phyloP scores from a whole-genome alignment of 371 early-diverging fungal genomes.

The Haplosporangium sp. region DNA sequence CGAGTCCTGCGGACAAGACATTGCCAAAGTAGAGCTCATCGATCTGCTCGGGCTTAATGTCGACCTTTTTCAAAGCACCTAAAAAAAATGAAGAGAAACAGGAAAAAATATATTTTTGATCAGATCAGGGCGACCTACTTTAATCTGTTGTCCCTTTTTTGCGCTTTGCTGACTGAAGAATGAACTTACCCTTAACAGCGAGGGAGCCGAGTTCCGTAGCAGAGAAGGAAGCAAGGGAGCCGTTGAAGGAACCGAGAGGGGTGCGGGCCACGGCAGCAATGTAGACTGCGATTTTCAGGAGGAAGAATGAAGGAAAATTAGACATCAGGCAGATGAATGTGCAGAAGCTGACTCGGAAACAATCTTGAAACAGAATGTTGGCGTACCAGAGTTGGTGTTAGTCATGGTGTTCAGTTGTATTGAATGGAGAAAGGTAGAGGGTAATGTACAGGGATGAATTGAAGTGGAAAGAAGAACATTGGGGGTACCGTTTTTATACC shows the following conservation, averaged over 20 bases:
- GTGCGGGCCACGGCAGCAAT: conserved; percentile 92
- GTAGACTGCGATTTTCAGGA: conserved; percentile 65
- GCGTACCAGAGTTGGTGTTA: conserved; percentile 35
- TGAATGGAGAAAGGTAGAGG: background rate
- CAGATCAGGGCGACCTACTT: conserved; percentile 1
- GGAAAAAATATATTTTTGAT: background rate
- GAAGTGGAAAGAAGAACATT: background rate
- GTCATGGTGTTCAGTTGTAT: conserved; percentile 17
- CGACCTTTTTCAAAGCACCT: conserved; percentile 81
- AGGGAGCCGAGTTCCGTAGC: conserved; percentile 91
- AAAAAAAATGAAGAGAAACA: conserved; percentile 1
- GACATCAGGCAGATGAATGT: background rate
- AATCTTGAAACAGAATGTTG: background rate
- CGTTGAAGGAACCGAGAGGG: conserved; percentile 95
- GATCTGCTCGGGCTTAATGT: conserved; percentile 74
- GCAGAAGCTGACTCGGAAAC: background rate
- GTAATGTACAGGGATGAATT: no score
- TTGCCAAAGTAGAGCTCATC: conserved; percentile 91
- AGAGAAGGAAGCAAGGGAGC: conserved; percentile 85
- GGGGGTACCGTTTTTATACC: background rate
- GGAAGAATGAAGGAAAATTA: background rate
- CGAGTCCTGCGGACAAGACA: conserved; percentile 84
- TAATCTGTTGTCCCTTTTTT: background rate
- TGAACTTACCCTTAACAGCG: conserved; percentile 85
- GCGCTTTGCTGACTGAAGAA: background rate